These are phyloP conservation scores for Phialophora macrospora DNA, from an alignment of 2,329 filamentous ascomycete species.

Conservation along the genomic window DNA sequence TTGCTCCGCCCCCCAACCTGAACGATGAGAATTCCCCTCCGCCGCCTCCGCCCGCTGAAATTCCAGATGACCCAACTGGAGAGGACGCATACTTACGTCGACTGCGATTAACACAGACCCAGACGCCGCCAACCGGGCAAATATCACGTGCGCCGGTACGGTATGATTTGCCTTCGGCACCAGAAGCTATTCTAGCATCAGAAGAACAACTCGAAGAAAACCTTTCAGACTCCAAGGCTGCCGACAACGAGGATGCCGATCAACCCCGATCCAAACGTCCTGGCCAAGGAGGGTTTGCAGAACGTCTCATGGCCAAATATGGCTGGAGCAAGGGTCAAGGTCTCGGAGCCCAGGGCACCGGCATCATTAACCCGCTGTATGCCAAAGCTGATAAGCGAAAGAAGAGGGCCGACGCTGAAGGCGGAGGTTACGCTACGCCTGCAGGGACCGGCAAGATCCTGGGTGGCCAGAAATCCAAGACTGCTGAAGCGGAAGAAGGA, in stretches of 20 bases:
- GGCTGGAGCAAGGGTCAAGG: slow-evolving; percentile 90
- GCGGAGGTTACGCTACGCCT: slow-evolving; percentile 75
- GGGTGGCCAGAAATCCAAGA: slow-evolving; percentile 63
- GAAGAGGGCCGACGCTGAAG: slow-evolving; percentile 76
- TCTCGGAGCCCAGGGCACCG: slow-evolving; percentile 78
- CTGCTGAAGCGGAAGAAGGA: slow-evolving; percentile 55
- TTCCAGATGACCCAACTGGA: slow-evolving; percentile 65
- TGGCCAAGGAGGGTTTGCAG: slow-evolving; percentile 81
- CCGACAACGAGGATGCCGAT: slow-evolving; percentile 41
- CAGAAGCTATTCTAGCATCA: slow-evolving; percentile 58
- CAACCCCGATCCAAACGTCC: slow-evolving; percentile 67
- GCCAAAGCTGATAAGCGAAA: slow-evolving; percentile 86
- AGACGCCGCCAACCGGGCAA: slow-evolving; percentile 47
- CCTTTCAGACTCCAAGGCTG: slow-evolving; percentile 44
- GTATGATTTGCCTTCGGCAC: slow-evolving; percentile 64
- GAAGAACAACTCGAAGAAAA: slow-evolving; percentile 58
- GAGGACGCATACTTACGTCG: slow-evolving; percentile 73
- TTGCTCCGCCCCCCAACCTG: slow-evolving; percentile 57
- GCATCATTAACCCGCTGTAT: slow-evolving; percentile 81
- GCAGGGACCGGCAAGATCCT: slow-evolving; percentile 77
- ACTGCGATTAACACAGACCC: slow-evolving; percentile 59
- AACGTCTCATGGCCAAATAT: slow-evolving; percentile 89
- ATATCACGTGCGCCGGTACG: slow-evolving; percentile 80
- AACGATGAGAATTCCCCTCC: slow-evolving; percentile 39
- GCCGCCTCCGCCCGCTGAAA: slow-evolving; percentile 49